phyloP scores from a whole-genome alignment of 1,284 basidiomycete species.

The Ustilago xerochloae region DNA sequence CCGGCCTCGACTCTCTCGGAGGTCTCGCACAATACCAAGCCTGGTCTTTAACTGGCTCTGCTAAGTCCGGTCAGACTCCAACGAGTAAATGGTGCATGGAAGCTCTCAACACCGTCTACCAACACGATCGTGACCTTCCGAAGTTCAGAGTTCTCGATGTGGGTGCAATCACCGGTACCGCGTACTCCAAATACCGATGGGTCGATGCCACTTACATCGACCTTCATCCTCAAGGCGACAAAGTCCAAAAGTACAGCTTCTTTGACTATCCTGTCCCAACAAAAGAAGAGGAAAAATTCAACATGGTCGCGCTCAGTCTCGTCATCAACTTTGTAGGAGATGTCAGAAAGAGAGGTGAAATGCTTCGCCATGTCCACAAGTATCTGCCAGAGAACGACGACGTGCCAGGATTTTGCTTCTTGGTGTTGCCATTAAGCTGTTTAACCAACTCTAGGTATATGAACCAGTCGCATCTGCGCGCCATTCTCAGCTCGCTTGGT shows the following conservation, averaged over 20 bases:
- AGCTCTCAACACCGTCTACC: conserved; percentile 42
- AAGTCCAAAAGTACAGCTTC: conserved; percentile 68
- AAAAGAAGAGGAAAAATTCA: conserved; percentile 52
- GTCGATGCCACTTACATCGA: conserved; percentile 69
- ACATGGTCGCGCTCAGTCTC: conserved; percentile 68
- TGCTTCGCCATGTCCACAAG: conserved; percentile 62
- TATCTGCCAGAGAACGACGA: conserved; percentile 38
- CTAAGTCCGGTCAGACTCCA: conserved; percentile 42
- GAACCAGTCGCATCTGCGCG: conserved; percentile 62
- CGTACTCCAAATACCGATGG: conserved; percentile 66
- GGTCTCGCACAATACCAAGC: conserved; percentile 64
- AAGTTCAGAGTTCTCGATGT: conserved; percentile 68
- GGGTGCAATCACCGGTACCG: conserved; percentile 69
- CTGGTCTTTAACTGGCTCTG: conserved; percentile 51
- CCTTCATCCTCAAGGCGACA: conserved; percentile 67
- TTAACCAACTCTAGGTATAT: conserved; percentile 68
- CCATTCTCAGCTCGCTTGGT: conserved; percentile 66
- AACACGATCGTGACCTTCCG: conserved; percentile 32
- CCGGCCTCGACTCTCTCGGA: conserved; percentile 52
- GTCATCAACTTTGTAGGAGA: conserved; percentile 70
- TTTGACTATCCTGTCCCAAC: conserved; percentile 66
- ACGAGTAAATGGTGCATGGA: conserved; percentile 64
- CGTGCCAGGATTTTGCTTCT: conserved; percentile 65
- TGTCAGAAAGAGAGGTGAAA: conserved; percentile 64
- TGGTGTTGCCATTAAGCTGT: conserved; percentile 70